phyloP scores from a whole-genome alignment of 1,284 basidiomycete species.

The Dichomitus squalens region DNA sequence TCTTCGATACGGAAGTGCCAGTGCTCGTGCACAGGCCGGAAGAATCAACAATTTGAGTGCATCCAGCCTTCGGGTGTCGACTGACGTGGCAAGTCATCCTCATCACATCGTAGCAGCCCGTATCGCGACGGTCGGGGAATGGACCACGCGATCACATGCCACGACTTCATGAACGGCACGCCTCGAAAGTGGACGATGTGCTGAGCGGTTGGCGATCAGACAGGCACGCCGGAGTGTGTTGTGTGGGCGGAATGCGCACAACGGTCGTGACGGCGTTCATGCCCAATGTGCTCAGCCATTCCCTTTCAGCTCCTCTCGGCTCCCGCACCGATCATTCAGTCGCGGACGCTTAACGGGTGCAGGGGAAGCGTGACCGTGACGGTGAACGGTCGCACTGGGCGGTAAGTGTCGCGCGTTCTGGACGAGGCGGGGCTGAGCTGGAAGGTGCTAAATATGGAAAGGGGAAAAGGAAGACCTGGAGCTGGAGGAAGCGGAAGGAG shows the following conservation, averaged over 20 bases:
- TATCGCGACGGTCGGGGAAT: slow-evolving; percentile 60
- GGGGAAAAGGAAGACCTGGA: slow-evolving; percentile 56
- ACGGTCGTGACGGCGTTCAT: too few species aligned
- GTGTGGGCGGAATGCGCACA: too few species aligned
- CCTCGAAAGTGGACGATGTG: slow-evolving; percentile 57
- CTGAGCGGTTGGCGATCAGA: slow-evolving; percentile 54
- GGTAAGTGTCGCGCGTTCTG: slow-evolving; percentile 74
- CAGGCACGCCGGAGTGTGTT: slow-evolving; percentile 50
- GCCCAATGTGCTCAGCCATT: too few species aligned
- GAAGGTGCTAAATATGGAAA: slow-evolving; percentile 80
- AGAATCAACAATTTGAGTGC: slow-evolving; percentile 28
- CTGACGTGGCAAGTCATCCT: slow-evolving; percentile 27
- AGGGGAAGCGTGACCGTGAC: slow-evolving; percentile 59
- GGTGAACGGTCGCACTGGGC: slow-evolving; percentile 72
- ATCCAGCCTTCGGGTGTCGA: background rate
- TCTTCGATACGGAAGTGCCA: slow-evolving; percentile 73
- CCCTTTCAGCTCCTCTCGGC: slow-evolving; percentile 48
- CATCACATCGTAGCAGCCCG: slow-evolving; percentile 48
- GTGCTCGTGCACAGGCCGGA: slow-evolving; percentile 55
- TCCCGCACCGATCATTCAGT: slow-evolving; percentile 56
- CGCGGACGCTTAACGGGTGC: slow-evolving; percentile 56
- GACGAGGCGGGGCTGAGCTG: slow-evolving; percentile 59
- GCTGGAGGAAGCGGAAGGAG: slow-evolving; percentile 26
- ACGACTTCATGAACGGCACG: slow-evolving; percentile 52
- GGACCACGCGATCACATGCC: slow-evolving; percentile 52